Evolutionary conservation across 305 asterid species (phyloP), one percentile per base, ranked within the genome.

Genomic region (Galium porrigens): DNA sequence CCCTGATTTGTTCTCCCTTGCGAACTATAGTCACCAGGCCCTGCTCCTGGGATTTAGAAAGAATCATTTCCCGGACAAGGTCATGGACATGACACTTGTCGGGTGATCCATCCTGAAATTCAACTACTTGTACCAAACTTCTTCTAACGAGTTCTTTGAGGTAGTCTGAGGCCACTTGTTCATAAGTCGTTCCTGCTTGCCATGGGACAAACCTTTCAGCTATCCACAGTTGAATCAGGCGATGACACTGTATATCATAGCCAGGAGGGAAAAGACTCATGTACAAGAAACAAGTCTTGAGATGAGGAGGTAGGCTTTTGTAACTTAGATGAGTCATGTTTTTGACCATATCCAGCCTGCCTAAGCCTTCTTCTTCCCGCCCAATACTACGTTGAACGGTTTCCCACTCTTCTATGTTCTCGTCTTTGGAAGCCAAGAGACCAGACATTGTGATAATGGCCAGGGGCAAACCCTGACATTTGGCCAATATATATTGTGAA

Each of bases 391-490:
- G 41, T 12, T 20, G 17, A 39, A 65, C 61, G 36, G 11, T 59
- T 27, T 69, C 68, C 71, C 71, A 69, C 7, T 73, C 74, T 5
- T 18, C 63, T 39, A 39, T 49, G 7, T 32, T 29, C 12, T 33
- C 11, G 29, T 53, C 59, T 36, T 69, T 68, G 4, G 41, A 46
- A 17, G 61, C 64, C 34, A 64, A 39, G 3, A 39, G 30, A 0
- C 76, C 69, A 30, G 69, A 52, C 52, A 72, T 55, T 20, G 72
- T 32, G 41, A 69, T 61, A 41, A 72, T 66, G 22, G 68, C 71
- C 22, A 74, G 73, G 0, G 78, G 77, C 71, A 72, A 69, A 6
- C 78, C 83, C 4, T 69, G 69, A 62, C 49, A 75, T 72, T 3
- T 77, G 67, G 68, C 70, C 61, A 12, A 71, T 80, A 9, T 76